Evolutionary conservation across 2,329 filamentous ascomycete genomes (phyloP).

Genomic region (Xylaria sp.): DNA sequence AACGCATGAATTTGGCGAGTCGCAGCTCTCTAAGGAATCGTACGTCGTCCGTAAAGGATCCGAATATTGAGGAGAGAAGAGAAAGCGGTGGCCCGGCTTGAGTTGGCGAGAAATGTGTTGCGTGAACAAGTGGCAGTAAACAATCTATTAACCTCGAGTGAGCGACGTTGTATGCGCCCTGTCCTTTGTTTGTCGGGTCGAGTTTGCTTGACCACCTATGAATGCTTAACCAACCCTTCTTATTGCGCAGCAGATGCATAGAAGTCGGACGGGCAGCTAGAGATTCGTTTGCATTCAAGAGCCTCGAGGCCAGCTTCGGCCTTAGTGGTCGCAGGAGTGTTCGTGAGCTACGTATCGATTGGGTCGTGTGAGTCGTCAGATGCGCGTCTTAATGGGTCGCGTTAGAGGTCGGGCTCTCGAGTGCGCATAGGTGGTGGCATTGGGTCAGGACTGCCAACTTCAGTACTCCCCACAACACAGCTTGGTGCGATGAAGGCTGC

Average conservation of each 20-base stretch:
- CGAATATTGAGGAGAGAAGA: not conserved
- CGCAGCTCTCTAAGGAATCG: not conserved
- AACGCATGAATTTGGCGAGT: slow-evolving; percentile 10
- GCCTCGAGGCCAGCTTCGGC: slow-evolving; percentile 3
- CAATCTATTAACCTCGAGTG: too few relatives aligned
- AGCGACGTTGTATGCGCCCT: not conserved
- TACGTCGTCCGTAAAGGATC: not conserved
- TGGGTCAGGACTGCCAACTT: not conserved
- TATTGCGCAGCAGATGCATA: slow-evolving; percentile 18
- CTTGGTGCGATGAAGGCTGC: not conserved
- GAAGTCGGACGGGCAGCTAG: slow-evolving; percentile 4
- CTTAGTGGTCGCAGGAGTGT: slow-evolving; percentile 19
- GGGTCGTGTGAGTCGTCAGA: slow-evolving; percentile 7
- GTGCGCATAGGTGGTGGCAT: slow-evolving; percentile 3
- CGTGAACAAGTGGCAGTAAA: not conserved
- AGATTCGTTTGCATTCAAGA: slow-evolving; percentile 7
- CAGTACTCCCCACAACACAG: too few relatives aligned
- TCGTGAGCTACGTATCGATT: slow-evolving; percentile 19
- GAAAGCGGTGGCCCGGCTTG: not conserved
- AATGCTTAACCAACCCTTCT: slow-evolving; percentile 16
- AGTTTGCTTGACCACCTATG: slow-evolving; percentile 10
- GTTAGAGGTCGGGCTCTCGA: slow-evolving; percentile 20
- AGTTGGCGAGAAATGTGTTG: not conserved
- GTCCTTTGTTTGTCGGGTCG: not conserved
- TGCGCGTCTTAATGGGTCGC: slow-evolving; percentile 18